Conservation (phyloP, 75 land plant species). For the Cunninghamia lanceolata region DNA sequence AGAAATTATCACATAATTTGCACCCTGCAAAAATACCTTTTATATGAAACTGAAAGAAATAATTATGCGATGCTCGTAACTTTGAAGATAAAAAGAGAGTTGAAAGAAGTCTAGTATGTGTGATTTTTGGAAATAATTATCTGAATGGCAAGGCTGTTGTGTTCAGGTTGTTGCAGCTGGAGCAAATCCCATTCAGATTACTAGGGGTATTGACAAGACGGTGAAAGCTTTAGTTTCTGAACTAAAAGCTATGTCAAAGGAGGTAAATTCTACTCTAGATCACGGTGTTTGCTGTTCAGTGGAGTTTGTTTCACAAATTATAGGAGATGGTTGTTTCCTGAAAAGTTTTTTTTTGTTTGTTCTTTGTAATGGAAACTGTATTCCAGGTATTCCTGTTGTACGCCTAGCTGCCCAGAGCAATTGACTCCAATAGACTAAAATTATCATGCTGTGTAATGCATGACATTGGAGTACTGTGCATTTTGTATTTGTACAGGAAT, state of each 20-base stretch:
- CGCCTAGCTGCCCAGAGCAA: not conserved
- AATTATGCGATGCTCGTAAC: not conserved
- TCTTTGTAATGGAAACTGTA: not conserved
- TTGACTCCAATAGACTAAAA: not conserved
- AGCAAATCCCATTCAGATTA: conserved; percentile 78
- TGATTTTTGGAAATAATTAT: not conserved
- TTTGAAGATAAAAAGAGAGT: not conserved
- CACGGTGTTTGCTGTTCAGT: not conserved
- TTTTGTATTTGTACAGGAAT: not conserved
- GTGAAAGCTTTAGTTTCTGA: conserved; percentile 71
- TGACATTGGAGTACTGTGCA: too few relatives aligned
- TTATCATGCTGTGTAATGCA: not conserved
- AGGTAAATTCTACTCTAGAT: conserved; percentile 38
- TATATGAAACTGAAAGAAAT: not conserved
- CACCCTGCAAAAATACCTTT: not conserved
- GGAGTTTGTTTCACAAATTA: not conserved
- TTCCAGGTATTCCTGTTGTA: not conserved
- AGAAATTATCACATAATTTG: too few relatives aligned
- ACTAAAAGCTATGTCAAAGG: conserved; percentile 72
- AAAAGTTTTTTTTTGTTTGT: not conserved
- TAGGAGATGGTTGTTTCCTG: not conserved
- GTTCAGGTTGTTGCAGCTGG: conserved; percentile 83
- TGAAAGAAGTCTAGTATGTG: not conserved
- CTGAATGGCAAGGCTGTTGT: not conserved
- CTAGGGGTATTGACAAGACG: conserved; percentile 89